phyloP scores from a whole-genome alignment of 1,284 basidiomycete genomes.

The Ustilago hordei region DNA sequence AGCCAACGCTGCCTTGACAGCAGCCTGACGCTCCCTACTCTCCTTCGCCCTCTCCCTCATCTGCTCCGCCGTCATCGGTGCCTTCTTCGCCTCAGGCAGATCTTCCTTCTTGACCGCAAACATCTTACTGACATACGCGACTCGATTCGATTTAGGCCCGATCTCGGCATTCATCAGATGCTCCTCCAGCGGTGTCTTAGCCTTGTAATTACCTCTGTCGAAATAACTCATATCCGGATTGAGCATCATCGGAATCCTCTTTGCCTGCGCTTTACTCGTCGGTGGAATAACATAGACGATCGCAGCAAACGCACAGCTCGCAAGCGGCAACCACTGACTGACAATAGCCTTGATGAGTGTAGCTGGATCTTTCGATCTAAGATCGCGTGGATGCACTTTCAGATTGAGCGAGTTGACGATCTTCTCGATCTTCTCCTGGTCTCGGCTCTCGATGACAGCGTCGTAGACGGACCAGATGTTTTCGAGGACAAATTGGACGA shows the following conservation, averaged over 20 bases:
- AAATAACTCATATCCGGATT: slow-evolving; percentile 78
- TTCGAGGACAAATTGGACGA: slow-evolving; percentile 96
- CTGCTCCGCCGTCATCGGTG: slow-evolving; percentile 82
- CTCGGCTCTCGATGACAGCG: slow-evolving; percentile 57
- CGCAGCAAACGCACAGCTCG: slow-evolving; percentile 90
- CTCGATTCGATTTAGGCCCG: slow-evolving; percentile 50
- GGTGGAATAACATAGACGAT: slow-evolving; percentile 92
- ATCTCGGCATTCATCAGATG: slow-evolving; percentile 76
- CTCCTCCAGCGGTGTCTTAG: slow-evolving; percentile 75
- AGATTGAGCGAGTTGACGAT: slow-evolving; percentile 87
- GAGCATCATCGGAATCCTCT: slow-evolving; percentile 90
- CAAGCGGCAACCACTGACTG: slow-evolving; percentile 95
- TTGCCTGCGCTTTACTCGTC: slow-evolving; percentile 83
- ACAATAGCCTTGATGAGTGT: slow-evolving; percentile 87
- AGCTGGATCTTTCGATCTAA: slow-evolving; percentile 89
- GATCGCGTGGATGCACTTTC: slow-evolving; percentile 87
- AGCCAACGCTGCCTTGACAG: slow-evolving; percentile 62
- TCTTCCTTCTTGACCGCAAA: slow-evolving; percentile 86
- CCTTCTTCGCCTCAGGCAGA: slow-evolving; percentile 78
- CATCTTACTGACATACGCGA: slow-evolving; percentile 95
- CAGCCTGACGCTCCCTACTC: slow-evolving; percentile 53
- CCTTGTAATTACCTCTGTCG: slow-evolving; percentile 70
- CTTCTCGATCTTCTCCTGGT: slow-evolving; percentile 81
- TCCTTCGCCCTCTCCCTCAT: slow-evolving; percentile 78
- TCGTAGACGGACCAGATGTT: slow-evolving; percentile 95